Conservation (phyloP, 23 red algal species). For the Gracilariopsis chorda region DNA sequence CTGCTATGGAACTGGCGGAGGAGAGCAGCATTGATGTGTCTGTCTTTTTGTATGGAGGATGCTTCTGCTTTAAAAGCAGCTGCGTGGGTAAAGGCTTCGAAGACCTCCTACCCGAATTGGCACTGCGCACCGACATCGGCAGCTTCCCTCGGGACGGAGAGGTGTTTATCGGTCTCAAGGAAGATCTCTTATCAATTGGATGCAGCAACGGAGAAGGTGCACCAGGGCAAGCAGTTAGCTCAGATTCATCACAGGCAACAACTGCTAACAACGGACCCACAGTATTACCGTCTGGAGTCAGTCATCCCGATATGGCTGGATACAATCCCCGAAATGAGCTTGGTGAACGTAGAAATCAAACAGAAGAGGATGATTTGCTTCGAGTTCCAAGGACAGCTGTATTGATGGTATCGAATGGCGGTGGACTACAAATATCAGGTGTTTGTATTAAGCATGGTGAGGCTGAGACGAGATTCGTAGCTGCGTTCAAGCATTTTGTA, state of each 20-base stretch:
- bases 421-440: not conserved
- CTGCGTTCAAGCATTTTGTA: not conserved
- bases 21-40: not conserved
- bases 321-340: too few species aligned
- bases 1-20: conserved; percentile 5
- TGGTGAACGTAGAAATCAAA: too few species aligned
- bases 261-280: too few species aligned
- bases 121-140: not conserved
- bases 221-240: too few species aligned
- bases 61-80: not conserved
- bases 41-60: not conserved
- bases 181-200: too few species aligned
- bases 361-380: not conserved
- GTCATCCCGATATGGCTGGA: too few species aligned
- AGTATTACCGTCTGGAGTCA: too few species aligned
- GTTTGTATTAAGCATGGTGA: not conserved
- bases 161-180: too few species aligned
- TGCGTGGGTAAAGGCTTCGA: not conserved
- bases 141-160: not conserved
- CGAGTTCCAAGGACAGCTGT: not conserved
- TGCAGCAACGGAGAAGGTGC: too few species aligned
- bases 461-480: conserved; percentile 2
- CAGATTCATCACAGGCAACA: too few species aligned
- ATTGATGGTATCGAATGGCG: not conserved
- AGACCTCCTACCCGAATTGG: not conserved